Evolutionary conservation across 352 stramenopile genomes (phyloP).

Genomic region (Globisporangium ultimum): DNA sequence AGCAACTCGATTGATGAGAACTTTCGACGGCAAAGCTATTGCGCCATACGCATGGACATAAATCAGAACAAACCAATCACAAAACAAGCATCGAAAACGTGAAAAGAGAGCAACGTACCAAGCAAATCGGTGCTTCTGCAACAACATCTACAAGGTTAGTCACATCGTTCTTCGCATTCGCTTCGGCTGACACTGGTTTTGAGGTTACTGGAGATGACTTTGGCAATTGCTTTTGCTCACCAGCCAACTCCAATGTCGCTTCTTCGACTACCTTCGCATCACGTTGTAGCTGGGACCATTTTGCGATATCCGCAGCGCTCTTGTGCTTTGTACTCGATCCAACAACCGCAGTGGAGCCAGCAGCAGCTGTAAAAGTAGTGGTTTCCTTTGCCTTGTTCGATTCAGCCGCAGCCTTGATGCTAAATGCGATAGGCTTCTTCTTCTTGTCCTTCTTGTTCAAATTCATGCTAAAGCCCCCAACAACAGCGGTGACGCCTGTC

Average conservation of each 20-base stretch:
- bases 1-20: constrained; percentile 72
- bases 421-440: constrained; percentile 72
- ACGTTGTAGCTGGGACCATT: constrained; percentile 70
- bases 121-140: constrained; percentile 68
- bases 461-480: constrained; percentile 18
- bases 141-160: constrained; percentile 38
- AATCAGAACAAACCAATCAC: background rate
- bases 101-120: constrained; percentile 39
- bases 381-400: constrained; percentile 8
- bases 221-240: too few relatives aligned
- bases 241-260: background rate
- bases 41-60: background rate
- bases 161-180: constrained; percentile 19
- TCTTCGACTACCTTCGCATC: constrained; percentile 22
- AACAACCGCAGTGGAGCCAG: constrained; percentile 8
- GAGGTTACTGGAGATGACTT: too few relatives aligned
- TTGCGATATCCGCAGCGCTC: constrained; percentile 74
- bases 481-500: background rate
- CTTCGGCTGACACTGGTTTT: constrained; percentile 4
- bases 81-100: background rate
- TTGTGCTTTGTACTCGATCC: constrained; percentile 58
- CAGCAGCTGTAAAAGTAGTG: background rate
- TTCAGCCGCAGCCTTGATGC: constrained; percentile 32
- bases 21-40: constrained; percentile 75
- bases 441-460: constrained; percentile 54